Conservation (phyloP, 306 rosid species). For the Pterocarpus macrocarpus region DNA sequence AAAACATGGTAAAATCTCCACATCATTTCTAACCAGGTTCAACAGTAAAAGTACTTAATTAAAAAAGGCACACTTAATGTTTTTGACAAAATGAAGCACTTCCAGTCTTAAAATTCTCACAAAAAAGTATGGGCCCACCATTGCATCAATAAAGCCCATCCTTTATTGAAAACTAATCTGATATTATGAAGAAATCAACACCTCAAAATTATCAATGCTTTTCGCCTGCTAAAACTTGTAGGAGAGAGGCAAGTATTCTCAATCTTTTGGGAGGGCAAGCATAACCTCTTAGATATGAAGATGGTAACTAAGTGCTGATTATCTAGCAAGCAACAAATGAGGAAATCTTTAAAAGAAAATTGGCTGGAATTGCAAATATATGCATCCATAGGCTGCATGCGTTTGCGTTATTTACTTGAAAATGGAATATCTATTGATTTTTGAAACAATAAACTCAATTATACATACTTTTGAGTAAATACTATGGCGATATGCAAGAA, state of each 20-base stretch:
- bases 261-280: not conserved
- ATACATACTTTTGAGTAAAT: constrained; percentile 88
- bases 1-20: constrained; percentile 35
- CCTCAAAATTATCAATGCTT: constrained; percentile 5
- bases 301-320: constrained; percentile 18
- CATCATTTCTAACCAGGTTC: constrained; percentile 29
- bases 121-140: not conserved
- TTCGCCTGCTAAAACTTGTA: not conserved
- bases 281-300: constrained; percentile 17
- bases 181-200: constrained; percentile 14
- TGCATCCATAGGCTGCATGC: constrained; percentile 33
- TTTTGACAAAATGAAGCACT: not conserved
- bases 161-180: constrained; percentile 12
- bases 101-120: not conserved
- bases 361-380: constrained; percentile 25
- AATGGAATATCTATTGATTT: constrained; percentile 34
- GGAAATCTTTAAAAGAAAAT: constrained; percentile 11
- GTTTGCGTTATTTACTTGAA: constrained; percentile 33
- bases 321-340: constrained; percentile 27
- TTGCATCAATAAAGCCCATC: constrained; percentile 1
- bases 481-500: constrained; percentile 94
- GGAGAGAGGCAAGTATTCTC: not conserved
- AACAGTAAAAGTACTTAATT: not conserved
- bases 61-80: not conserved
- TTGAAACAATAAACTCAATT: constrained; percentile 7